Percentiles rank a stretch among this genome's conserved stretches.
These are phyloP conservation scores for Aspergillus nomiae DNA, from an alignment of 2,329 filamentous ascomycete species.

Conservation along the genomic window DNA sequence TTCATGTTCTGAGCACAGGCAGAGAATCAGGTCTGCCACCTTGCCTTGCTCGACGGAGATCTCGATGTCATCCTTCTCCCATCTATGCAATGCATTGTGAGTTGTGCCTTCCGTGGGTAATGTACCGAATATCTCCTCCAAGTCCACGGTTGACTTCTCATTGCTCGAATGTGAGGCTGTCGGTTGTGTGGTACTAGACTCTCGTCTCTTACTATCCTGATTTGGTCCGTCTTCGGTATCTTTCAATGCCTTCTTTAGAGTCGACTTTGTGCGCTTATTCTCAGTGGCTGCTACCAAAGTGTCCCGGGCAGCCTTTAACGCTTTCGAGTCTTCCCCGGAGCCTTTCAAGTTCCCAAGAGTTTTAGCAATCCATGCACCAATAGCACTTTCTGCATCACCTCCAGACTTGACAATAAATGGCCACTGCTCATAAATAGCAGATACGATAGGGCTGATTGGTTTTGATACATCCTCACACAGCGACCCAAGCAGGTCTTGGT, in stretches of 20 bases:
- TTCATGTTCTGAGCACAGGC: slow-evolving; percentile 72
- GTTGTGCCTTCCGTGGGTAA: slow-evolving; percentile 48
- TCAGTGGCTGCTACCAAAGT: slow-evolving; percentile 45
- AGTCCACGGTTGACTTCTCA: slow-evolving; percentile 38
- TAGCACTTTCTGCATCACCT: slow-evolving; percentile 46
- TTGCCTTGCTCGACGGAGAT: slow-evolving; percentile 78
- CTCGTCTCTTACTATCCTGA: slow-evolving; percentile 17
- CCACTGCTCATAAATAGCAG: slow-evolving; percentile 76
- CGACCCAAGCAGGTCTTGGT: slow-evolving; percentile 60
- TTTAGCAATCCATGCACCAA: slow-evolving; percentile 61
- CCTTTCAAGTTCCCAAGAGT: slow-evolving; percentile 59
- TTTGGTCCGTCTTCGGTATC: slow-evolving; percentile 15
- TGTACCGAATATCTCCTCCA: slow-evolving; percentile 57
- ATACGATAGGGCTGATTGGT: slow-evolving; percentile 64
- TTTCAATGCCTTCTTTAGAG: slow-evolving; percentile 36
- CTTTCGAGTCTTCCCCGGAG: slow-evolving; percentile 53
- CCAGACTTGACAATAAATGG: slow-evolving; percentile 64
- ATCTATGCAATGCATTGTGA: slow-evolving; percentile 56
- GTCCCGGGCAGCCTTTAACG: slow-evolving; percentile 50
- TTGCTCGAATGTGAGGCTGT: slow-evolving; percentile 10
- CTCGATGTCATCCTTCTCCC: slow-evolving; percentile 75
- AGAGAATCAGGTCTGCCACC: slow-evolving; percentile 68
- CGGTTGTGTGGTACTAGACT: slow-evolving; percentile 16
- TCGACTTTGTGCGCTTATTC: slow-evolving; percentile 41
- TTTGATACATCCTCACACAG: slow-evolving; percentile 35